Conservation (phyloP, 306 rosid species). For the Castanea crenata region DNA sequence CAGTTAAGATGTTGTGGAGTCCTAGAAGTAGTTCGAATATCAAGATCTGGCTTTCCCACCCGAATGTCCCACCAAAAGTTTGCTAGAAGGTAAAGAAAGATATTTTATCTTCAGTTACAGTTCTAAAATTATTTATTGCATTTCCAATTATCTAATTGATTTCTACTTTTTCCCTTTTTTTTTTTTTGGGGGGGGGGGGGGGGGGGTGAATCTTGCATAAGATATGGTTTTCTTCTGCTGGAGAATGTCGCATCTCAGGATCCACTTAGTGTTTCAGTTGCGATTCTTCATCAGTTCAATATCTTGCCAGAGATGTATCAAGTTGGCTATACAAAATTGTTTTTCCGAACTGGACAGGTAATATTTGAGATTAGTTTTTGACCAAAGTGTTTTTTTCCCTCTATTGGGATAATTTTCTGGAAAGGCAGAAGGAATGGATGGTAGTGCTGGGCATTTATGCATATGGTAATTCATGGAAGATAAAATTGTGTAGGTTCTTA, state of each 20-base stretch:
- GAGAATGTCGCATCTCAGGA: conserved; percentile 83
- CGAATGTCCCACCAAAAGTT: conserved; percentile 95
- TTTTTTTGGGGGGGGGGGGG: conserved; percentile 15
- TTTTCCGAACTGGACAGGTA: conserved; percentile 99
- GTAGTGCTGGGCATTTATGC: background rate
- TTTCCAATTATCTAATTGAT: background rate
- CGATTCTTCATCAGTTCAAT: conserved; percentile 97
- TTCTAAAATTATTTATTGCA: background rate
- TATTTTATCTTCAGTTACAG: conserved; percentile 2
- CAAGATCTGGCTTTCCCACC: conserved; percentile 98
- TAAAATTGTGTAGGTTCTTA: background rate
- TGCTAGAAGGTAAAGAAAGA: conserved; percentile 70
- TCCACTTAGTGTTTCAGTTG: conserved; percentile 94
- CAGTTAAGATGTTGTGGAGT: conserved; percentile 99
- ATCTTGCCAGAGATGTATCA: conserved; percentile 97
- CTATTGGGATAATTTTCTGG: background rate
- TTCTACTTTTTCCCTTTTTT: background rate
- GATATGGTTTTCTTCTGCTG: conserved; percentile 97
- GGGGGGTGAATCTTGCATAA: conserved; percentile 35
- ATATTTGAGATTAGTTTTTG: conserved; percentile 2
- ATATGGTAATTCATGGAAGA: background rate
- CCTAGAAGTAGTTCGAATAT: conserved; percentile 95
- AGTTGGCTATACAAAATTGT: conserved; percentile 97
- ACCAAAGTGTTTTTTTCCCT: background rate
- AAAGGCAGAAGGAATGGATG: background rate